These are phyloP conservation scores for Penicillium sp. DNA, from an alignment of 2,329 filamentous ascomycete genomes.

Conservation along the genomic window DNA sequence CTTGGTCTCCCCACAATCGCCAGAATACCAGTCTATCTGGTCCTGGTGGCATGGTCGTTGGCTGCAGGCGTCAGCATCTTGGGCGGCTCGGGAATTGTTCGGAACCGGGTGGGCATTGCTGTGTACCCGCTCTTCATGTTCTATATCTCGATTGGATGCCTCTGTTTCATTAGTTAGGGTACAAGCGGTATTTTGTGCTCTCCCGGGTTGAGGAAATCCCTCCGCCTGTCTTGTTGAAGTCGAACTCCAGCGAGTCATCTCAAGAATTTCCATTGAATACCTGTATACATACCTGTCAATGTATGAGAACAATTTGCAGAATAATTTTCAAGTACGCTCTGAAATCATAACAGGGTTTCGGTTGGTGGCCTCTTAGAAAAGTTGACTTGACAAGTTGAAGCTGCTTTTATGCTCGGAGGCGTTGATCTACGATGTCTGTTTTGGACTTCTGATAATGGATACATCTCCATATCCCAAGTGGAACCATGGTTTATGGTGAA, in stretches of 20 bases:
- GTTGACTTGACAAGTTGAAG: no score
- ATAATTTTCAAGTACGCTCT: not conserved
- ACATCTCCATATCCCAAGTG: no score
- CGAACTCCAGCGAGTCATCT: not conserved
- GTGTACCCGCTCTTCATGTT: constrained; percentile 95
- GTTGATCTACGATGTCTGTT: no score
- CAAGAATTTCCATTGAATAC: not conserved
- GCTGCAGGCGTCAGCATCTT: constrained; percentile 95
- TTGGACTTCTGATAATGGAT: no score
- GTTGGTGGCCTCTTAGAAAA: not conserved
- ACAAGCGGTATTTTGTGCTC: constrained; percentile 6
- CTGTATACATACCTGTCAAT: constrained; percentile 24
- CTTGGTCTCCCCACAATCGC: constrained; percentile 74
- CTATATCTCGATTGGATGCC: constrained; percentile 85
- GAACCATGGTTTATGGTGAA: no score
- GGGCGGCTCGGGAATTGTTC: constrained; percentile 90
- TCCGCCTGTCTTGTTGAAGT: constrained; percentile 1
- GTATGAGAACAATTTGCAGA: not conserved
- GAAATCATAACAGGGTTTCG: not conserved
- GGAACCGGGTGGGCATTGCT: constrained; percentile 88
- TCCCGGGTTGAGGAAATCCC: not conserved
- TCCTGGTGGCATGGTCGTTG: constrained; percentile 87
- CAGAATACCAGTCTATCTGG: constrained; percentile 84
- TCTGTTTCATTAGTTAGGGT: constrained; percentile 90
- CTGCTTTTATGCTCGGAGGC: no score